Evolutionary conservation across 164 flowering plant genomes (phyloP).

Genomic region (Berberis vulgaris): DNA sequence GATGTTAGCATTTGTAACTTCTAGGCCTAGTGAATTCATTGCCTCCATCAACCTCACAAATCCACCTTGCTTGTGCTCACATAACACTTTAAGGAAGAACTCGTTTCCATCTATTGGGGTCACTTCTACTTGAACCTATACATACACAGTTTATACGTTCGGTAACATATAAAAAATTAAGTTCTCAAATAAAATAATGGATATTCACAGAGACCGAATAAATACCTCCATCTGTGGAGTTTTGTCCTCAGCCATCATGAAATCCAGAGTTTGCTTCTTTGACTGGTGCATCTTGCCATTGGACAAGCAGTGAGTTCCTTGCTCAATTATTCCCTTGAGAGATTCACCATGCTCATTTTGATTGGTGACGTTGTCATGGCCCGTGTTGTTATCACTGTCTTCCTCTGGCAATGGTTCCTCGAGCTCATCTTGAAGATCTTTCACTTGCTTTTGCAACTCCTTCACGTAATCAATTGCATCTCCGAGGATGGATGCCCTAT

Average conservation of each 20-base stretch:
- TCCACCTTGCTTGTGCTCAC: constrained; percentile 72
- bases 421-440: constrained; percentile 75
- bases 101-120: constrained; percentile 53
- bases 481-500: constrained; percentile 76
- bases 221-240: constrained; percentile 81
- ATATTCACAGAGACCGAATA: neutral
- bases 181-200: too few species aligned
- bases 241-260: constrained; percentile 28
- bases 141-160: neutral
- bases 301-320: constrained; percentile 12
- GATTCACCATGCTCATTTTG: constrained; percentile 16
- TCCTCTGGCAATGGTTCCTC: constrained; percentile 59
- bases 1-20: constrained; percentile 66
- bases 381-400: constrained; percentile 23
- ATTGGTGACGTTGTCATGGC: neutral
- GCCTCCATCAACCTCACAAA: constrained; percentile 83
- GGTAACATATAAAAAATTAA: neutral
- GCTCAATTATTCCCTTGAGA: constrained; percentile 19
- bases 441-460: constrained; percentile 66
- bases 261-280: constrained; percentile 23
- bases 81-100: constrained; percentile 65
- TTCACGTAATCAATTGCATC: constrained; percentile 81
- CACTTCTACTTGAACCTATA: constrained; percentile 80
- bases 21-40: constrained; percentile 63
- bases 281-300: constrained; percentile 4